Conservation (phyloP, 108 stramenopile species). For the Stephanodiscus triporus region DNA sequence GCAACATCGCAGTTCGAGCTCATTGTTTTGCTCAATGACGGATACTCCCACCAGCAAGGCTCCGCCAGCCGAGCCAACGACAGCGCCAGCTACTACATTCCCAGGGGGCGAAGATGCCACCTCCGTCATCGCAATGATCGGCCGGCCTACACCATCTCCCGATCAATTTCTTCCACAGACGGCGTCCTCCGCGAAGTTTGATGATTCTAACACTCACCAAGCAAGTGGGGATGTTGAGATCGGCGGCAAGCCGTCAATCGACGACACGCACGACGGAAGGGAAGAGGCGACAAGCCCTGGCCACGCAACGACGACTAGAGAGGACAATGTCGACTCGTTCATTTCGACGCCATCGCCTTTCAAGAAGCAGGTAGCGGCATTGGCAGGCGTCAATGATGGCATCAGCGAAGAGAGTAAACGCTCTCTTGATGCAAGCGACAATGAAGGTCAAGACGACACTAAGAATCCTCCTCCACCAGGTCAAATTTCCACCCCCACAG, state of each 20-base stretch:
- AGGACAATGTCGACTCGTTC: constrained; percentile 1
- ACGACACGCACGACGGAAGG: background rate
- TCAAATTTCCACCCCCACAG: background rate
- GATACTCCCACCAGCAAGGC: constrained; percentile 16
- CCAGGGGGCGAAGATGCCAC: background rate
- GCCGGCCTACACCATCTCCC: constrained; percentile 35
- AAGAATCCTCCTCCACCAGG: background rate
- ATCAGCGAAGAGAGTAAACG: background rate
- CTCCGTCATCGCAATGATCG: background rate
- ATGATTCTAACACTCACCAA: background rate
- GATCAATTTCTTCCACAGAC: constrained; percentile 1
- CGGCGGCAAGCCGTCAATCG: background rate
- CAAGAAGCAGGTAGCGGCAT: constrained; percentile 12
- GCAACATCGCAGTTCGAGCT: background rate
- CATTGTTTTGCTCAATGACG: constrained; percentile 4
- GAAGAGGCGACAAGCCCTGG: background rate
- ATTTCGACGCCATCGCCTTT: constrained; percentile 15
- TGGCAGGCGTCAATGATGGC: background rate
- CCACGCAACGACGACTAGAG: background rate
- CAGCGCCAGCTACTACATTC: background rate
- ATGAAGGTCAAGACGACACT: background rate
- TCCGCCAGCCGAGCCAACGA: constrained; percentile 4
- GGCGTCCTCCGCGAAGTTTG: constrained; percentile 1
- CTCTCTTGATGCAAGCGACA: background rate
- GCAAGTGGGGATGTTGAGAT: constrained; percentile 3